A percentile compares a stretch with the other conserved stretches of the same genome.
These are phyloP conservation scores for Krasilnikovozyma curviuscula DNA, from an alignment of 768 basidiomycete genomes.

Conservation along the genomic window DNA sequence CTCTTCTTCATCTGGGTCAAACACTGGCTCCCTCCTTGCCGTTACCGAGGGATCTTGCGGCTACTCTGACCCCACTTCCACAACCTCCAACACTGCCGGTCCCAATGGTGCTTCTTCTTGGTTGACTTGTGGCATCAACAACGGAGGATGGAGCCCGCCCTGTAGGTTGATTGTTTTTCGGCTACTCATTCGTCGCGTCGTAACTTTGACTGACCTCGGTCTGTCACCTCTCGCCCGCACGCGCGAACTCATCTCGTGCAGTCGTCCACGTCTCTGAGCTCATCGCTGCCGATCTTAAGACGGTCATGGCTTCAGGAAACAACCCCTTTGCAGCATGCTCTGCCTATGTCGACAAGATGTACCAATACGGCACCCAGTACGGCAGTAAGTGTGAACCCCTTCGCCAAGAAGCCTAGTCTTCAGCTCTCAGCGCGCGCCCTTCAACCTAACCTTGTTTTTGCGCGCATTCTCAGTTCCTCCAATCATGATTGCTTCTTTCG, in stretches of 20 bases:
- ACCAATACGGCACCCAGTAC: conserved; percentile 17
- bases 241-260: background rate
- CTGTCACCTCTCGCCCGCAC: background rate
- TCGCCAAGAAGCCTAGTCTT: too few species aligned
- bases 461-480: background rate
- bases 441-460: background rate
- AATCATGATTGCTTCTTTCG: conserved; percentile 54
- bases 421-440: too few species aligned
- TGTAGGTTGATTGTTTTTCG: background rate
- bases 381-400: conserved; percentile 13
- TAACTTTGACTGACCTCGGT: background rate
- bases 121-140: conserved; percentile 10
- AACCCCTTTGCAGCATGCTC: conserved; percentile 20
- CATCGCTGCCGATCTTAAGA: conserved; percentile 6
- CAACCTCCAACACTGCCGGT: background rate
- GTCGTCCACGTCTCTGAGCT: conserved; percentile 10
- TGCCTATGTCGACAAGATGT: conserved; percentile 21
- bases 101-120: conserved; percentile 3
- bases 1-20: too few species aligned
- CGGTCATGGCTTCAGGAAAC: background rate
- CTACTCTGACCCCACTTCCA: background rate
- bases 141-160: conserved; percentile 11
- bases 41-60: conserved; percentile 7
- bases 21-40: too few species aligned
- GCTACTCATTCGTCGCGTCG: background rate